Evolutionary conservation across 2,329 filamentous ascomycete species (phyloP).

Genomic region (Westerdykella aurantiaca): DNA sequence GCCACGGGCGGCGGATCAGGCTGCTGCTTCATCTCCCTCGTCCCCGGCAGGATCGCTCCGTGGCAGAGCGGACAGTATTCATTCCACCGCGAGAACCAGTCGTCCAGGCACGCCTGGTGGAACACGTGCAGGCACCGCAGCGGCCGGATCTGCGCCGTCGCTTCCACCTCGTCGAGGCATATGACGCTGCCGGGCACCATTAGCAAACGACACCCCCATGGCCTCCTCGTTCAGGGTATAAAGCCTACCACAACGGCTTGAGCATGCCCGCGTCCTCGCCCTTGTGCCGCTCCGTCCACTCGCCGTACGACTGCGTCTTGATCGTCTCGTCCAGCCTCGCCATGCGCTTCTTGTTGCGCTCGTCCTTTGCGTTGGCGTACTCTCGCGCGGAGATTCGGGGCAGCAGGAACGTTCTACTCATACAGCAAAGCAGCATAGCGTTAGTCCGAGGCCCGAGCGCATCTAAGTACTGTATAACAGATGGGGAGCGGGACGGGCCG

Average conservation of each 20-base stretch:
- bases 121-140: constrained; percentile 35
- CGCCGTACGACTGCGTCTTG: constrained; percentile 28
- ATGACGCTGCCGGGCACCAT: constrained; percentile 24
- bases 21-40: constrained; percentile 6
- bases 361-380: constrained; percentile 14
- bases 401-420: constrained; percentile 22
- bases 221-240: not conserved
- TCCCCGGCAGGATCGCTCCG: constrained; percentile 29
- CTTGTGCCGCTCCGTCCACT: constrained; percentile 20
- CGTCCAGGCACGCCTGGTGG: constrained; percentile 34
- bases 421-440: not conserved
- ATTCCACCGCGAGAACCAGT: constrained; percentile 35
- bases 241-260: constrained; percentile 12
- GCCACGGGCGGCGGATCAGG: constrained; percentile 13
- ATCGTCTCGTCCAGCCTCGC: constrained; percentile 25
- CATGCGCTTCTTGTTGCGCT: constrained; percentile 23
- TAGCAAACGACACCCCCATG: too few species aligned
- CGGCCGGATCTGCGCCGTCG: constrained; percentile 29
- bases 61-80: constrained; percentile 38
- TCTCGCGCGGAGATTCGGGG: constrained; percentile 11
- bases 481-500: constrained; percentile 3
- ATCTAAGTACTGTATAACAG: not conserved
- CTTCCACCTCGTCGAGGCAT: constrained; percentile 32
- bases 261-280: constrained; percentile 8
- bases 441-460: constrained; percentile 1